phyloP scores from a whole-genome alignment of 768 basidiomycete genomes.

The Suillus bovinus region DNA sequence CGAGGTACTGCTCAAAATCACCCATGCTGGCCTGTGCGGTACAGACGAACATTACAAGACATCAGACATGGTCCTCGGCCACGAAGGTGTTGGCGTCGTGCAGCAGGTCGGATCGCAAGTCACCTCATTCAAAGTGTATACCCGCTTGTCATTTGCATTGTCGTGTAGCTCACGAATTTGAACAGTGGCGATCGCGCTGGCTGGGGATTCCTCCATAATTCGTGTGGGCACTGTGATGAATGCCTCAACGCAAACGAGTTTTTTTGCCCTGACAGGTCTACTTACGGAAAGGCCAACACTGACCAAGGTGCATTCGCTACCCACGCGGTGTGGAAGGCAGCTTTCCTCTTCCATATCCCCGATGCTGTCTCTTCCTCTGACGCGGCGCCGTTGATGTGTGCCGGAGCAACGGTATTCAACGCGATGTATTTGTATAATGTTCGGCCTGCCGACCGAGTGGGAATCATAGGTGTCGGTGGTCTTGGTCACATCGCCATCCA shows the following conservation, averaged over 20 bases:
- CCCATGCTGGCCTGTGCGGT: conserved; percentile 39
- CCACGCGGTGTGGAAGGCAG: conserved; percentile 35
- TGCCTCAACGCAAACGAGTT: conserved; percentile 36
- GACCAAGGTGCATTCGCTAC: conserved; percentile 38
- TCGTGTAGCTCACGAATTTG: not conserved
- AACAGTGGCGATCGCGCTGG: conserved; percentile 38
- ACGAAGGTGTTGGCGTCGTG: conserved; percentile 40
- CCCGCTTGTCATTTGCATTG: conserved; percentile 7
- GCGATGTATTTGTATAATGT: conserved; percentile 26
- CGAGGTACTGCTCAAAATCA: conserved; percentile 33
- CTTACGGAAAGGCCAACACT: conserved; percentile 26
- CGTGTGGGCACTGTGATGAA: conserved; percentile 34
- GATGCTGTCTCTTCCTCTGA: conserved; percentile 28
- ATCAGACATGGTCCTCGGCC: conserved; percentile 39
- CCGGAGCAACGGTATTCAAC: conserved; percentile 35
- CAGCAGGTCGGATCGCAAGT: conserved; percentile 34
- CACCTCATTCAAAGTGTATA: conserved; percentile 33
- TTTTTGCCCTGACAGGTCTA: conserved; percentile 23
- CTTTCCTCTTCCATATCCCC: conserved; percentile 37
- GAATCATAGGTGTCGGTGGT: conserved; percentile 36
- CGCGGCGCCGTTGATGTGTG: conserved; percentile 40
- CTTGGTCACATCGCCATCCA: conserved; percentile 41
- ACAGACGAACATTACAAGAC: conserved; percentile 38
- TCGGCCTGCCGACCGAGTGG: conserved; percentile 34
- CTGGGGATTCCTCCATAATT: conserved; percentile 36